Percentiles rank a stretch among this genome's conserved stretches.
phyloP scores from a whole-genome alignment of 371 early-diverging fungal species.

The Rhizopus delemar region DNA sequence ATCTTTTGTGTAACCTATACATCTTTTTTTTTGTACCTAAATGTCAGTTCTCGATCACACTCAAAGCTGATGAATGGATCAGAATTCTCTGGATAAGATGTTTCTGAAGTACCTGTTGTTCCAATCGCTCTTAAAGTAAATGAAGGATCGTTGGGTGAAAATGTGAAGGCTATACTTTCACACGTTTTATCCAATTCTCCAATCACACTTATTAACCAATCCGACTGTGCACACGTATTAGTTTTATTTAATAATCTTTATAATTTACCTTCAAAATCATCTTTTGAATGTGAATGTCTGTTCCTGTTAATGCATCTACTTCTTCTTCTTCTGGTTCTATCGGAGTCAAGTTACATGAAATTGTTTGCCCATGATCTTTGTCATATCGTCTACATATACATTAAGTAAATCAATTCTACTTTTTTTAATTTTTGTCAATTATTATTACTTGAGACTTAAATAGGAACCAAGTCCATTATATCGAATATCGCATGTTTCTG shows the following conservation, averaged over 20 bases:
- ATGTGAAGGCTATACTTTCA: conserved; percentile 28
- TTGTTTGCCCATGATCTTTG: conserved; percentile 18
- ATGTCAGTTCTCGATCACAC: conserved; percentile 23
- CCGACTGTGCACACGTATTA: conserved; percentile 14
- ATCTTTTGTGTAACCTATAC: conserved; percentile 21
- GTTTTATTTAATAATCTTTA: background rate
- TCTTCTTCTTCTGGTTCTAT: conserved; percentile 37
- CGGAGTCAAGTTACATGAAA: conserved; percentile 27
- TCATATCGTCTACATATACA: conserved; percentile 23
- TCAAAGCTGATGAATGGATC: conserved; percentile 38
- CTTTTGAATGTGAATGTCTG: conserved; percentile 10
- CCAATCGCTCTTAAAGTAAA: conserved; percentile 34
- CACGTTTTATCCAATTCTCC: conserved; percentile 35
- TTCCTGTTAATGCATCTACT: conserved; percentile 13
- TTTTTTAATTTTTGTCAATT: background rate
- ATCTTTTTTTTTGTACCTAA: conserved; percentile 26
- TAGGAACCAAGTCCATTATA: conserved; percentile 33
- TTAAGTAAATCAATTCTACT: background rate
- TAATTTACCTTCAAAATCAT: conserved; percentile 34
- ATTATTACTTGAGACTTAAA: conserved; percentile 18
- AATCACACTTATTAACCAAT: conserved; percentile 36
- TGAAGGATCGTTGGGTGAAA: conserved; percentile 35
- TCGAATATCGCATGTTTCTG: conserved; percentile 26
- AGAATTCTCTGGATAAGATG: conserved; percentile 35
- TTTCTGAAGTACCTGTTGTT: conserved; percentile 15